A percentile compares a stretch with the other conserved stretches of the same genome.
Conservation (phyloP, 306 rosid genomes). For the Trifolium pratense region DNA sequence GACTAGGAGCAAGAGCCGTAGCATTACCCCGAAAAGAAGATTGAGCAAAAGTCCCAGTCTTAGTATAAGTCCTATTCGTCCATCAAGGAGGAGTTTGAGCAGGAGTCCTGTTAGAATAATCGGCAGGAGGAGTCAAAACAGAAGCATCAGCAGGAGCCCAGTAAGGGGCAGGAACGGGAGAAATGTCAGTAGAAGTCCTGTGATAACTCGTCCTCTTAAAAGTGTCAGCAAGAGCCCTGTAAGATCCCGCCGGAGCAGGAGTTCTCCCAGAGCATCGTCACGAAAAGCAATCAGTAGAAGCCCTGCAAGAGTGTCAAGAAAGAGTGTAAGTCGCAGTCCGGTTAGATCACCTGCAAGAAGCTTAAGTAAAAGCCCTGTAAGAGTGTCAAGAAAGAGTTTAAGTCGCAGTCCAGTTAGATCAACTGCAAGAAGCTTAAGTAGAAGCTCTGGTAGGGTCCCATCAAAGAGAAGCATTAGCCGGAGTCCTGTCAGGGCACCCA, state of each 20-base stretch:
- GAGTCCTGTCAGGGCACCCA: conserved; percentile 70
- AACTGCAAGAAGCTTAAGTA: conserved; percentile 81
- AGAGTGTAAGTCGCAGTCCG: conserved; percentile 76
- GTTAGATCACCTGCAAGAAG: conserved; percentile 72
- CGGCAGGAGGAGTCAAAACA: conserved; percentile 51
- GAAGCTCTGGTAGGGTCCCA: conserved; percentile 81
- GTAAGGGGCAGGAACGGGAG: conserved; percentile 21
- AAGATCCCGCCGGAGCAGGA: conserved; percentile 59
- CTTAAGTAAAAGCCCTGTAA: conserved; percentile 79
- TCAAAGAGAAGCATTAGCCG: conserved; percentile 64
- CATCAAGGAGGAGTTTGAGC: conserved; percentile 57
- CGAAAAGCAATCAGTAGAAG: conserved; percentile 65
- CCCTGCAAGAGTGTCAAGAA: conserved; percentile 63
- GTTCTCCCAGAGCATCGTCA: conserved; percentile 62
- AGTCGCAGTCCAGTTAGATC: conserved; percentile 75
- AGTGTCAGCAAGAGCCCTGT: conserved; percentile 59
- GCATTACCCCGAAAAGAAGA: conserved; percentile 57
- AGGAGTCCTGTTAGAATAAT: conserved; percentile 54
- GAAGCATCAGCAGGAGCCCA: conserved; percentile 51
- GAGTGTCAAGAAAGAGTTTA: conserved; percentile 61
- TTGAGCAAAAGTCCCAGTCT: conserved; percentile 36
- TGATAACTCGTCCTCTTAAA: conserved; percentile 33
- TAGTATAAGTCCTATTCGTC: conserved; percentile 64
- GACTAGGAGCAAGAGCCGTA: conserved; percentile 66
- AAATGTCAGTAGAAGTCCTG: conserved; percentile 41